Evolutionary conservation across 2,329 filamentous ascomycete genomes (phyloP), one percentile per base, ranked within the genome.

Genomic region (Zasmidium angulare): DNA sequence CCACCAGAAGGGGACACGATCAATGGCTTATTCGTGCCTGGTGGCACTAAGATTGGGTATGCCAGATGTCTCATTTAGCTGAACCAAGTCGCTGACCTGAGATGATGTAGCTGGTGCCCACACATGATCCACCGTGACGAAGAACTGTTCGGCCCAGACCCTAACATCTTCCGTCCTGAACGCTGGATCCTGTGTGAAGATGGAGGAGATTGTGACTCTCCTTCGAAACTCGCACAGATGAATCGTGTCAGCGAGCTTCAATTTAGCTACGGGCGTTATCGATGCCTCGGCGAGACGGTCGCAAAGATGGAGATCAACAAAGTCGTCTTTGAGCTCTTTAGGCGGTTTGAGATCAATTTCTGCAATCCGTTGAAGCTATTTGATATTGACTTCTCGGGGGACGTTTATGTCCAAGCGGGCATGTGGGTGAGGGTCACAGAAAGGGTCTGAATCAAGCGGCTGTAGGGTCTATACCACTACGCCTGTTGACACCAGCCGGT

Each of bases 1-100:
- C 75, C 75, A 4, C 50, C 66, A 2, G 71, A 68, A 14, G 76
- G 76, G 2, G 62, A 69, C 10, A 63, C 66, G 19, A 71, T 77
- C 46, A 70, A 70, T 55, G 67, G 72, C 24, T 59, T 67, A 21
- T 67, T 64, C 50, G 61, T 74, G 4, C 70, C 71, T 1, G 68
- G 48, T 11, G 62, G 64, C 2, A 67, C 61, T 4, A 53, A 53
- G 3, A 57, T 63, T 50, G 58, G 56, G 59, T 58, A 31, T 4
- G n/a, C 7, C 20, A 43, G 11, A 31, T 51, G 9, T 21, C n/a
- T n/a, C n/a, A n/a, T n/a, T n/a, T n/a, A n/a, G n/a, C n/a, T n/a
- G n/a, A n/a, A n/a, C n/a, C n/a, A n/a, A n/a, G n/a, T n/a, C 10
- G 21, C 50, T 53, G 19, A 43, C n/a, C 2, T 19, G 7, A 22